Conservation (phyloP, 805 yeast genomes). For the Yarrowia sp. region DNA sequence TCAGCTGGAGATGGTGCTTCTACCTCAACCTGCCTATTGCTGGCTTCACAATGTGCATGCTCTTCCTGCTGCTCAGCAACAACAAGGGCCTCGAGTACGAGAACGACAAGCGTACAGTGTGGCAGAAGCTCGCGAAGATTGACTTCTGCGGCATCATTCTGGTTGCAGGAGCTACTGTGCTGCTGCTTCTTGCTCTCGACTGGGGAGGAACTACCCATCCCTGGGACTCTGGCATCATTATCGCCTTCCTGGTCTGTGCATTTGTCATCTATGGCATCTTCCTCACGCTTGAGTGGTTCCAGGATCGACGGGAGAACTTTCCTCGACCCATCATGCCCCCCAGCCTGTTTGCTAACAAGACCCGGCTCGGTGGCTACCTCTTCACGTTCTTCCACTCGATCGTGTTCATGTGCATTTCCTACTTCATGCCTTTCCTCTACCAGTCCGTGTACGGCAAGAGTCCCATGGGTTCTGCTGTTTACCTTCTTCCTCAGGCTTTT, state of each 20-base stretch:
- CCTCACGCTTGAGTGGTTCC: conserved; percentile 47
- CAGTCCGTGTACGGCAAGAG: conserved; percentile 47
- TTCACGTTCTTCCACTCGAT: conserved; percentile 51
- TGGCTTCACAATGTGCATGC: conserved; percentile 37
- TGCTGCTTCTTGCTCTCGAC: conserved; percentile 50
- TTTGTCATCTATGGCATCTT: conserved; percentile 45
- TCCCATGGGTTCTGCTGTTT: conserved; percentile 44
- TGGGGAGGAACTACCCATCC: conserved; percentile 52
- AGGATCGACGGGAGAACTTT: conserved; percentile 14
- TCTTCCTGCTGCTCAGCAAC: conserved; percentile 32
- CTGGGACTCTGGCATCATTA: conserved; percentile 56
- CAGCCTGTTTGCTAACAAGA: conserved; percentile 39
- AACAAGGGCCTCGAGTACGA: conserved; percentile 27
- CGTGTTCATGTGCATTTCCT: conserved; percentile 47
- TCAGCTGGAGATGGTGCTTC: conserved; percentile 55
- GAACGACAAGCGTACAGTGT: conserved; percentile 40
- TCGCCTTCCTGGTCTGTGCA: conserved; percentile 46
- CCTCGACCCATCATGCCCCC: conserved; percentile 48
- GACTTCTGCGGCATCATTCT: conserved; percentile 57
- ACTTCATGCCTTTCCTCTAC: conserved; percentile 51
- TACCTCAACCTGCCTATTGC: conserved; percentile 47
- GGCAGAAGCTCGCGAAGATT: conserved; percentile 46
- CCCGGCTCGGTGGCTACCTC: conserved; percentile 36
- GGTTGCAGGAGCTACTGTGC: conserved; percentile 46
- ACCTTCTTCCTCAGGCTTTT: conserved; percentile 48